These are phyloP conservation scores for Halophytophthora batemanensis DNA, from an alignment of 352 stramenopile species.

Conservation along the genomic window DNA sequence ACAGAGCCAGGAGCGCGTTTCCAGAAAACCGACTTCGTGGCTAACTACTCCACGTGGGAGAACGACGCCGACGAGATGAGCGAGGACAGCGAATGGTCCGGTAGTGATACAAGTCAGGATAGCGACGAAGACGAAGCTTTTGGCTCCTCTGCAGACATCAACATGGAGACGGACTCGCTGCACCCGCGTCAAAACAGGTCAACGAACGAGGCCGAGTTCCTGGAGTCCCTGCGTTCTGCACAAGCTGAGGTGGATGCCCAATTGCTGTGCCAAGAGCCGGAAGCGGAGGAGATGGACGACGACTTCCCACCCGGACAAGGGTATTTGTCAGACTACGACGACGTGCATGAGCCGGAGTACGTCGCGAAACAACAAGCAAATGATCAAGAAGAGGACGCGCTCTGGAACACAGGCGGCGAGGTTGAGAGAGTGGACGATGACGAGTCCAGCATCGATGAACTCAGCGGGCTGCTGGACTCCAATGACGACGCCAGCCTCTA, in stretches of 20 bases:
- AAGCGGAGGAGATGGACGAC: slow-evolving; percentile 28
- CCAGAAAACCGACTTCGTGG: slow-evolving; percentile 61
- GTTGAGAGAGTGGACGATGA: slow-evolving; percentile 32
- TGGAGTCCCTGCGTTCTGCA: slow-evolving; percentile 36
- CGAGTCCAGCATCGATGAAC: slow-evolving; percentile 16
- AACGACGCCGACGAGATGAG: slow-evolving; percentile 39
- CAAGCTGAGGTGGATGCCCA: slow-evolving; percentile 52
- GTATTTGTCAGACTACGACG: slow-evolving; percentile 71
- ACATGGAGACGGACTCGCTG: slow-evolving; percentile 11
- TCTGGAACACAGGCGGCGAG: slow-evolving; percentile 40
- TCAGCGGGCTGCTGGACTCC: slow-evolving; percentile 22
- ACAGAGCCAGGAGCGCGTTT: slow-evolving; percentile 44
- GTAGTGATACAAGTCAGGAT: slow-evolving; percentile 42
- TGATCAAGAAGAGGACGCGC: slow-evolving; percentile 47
- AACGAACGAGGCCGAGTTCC: slow-evolving; percentile 36
- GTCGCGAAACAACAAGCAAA: slow-evolving; percentile 16
- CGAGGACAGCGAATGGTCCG: slow-evolving; percentile 53
- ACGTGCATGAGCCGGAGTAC: slow-evolving; percentile 25
- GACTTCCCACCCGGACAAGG: slow-evolving; percentile 57
- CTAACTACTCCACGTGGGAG: slow-evolving; percentile 49
- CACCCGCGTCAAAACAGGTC: slow-evolving; percentile 16
- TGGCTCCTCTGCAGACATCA: slow-evolving; percentile 1
- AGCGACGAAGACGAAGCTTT: slow-evolving; percentile 11
- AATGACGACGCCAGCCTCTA: slow-evolving; percentile 44
- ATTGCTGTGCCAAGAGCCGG: slow-evolving; percentile 26